These are phyloP conservation scores for Paraurostyla sp. DNA, from an alignment of 73 alveolate genomes.

Conservation along the genomic window DNA sequence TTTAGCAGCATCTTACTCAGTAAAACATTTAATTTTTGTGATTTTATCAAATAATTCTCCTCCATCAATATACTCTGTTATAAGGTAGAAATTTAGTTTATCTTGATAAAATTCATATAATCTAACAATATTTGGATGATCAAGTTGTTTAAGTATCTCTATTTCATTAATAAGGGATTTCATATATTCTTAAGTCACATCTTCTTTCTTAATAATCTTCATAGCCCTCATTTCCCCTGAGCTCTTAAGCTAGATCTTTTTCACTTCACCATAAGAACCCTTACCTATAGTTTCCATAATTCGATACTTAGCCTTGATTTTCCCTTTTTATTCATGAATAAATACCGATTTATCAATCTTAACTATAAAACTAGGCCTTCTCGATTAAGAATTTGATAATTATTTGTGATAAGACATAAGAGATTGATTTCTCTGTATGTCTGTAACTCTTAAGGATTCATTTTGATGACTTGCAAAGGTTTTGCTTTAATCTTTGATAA, in stretches of 20 bases:
- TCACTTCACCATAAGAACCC: conserved; percentile 64
- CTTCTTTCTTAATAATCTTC: conserved; percentile 57
- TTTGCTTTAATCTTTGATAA: too few relatives aligned
- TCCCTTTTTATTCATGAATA: conserved; percentile 53
- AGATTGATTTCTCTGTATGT: background rate
- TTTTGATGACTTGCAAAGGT: too few relatives aligned
- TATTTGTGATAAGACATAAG: background rate
- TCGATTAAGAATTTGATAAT: background rate
- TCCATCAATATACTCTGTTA: conserved; percentile 83
- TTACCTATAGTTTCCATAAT: conserved; percentile 51
- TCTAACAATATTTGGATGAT: conserved; percentile 86
- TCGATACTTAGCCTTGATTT: conserved; percentile 49
- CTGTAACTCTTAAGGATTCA: too few relatives aligned
- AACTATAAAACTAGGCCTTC: background rate
- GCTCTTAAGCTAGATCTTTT: conserved; percentile 31
- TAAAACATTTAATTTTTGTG: conserved; percentile 54
- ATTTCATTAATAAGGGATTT: conserved; percentile 62
- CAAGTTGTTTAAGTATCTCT: conserved; percentile 69
- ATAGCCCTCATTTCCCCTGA: conserved; percentile 50
- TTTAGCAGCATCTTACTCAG: conserved; percentile 83
- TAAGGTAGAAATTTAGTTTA: conserved; percentile 70
- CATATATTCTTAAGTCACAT: conserved; percentile 31
- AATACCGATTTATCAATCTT: conserved; percentile 42
- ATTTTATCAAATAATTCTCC: conserved; percentile 88
- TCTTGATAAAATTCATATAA: conserved; percentile 86